Percentiles rank a stretch among this genome's conserved stretches.
Conservation (phyloP, 2,329 filamentous ascomycete species). For the Botrytis fabae region DNA sequence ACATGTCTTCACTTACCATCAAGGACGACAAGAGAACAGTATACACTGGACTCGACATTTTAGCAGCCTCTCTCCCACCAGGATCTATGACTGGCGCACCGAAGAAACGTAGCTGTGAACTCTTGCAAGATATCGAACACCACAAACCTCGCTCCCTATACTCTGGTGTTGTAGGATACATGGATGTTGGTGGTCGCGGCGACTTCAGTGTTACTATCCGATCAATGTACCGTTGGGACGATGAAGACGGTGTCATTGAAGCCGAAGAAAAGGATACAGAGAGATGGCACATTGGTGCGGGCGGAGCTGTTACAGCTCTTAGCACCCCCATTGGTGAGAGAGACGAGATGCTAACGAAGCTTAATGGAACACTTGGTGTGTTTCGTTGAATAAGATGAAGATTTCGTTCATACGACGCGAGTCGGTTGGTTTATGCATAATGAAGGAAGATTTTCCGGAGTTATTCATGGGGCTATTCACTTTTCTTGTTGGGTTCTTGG, state of each 20-base stretch:
- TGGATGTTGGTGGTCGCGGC: conserved; percentile 80
- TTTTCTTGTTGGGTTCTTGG: background rate
- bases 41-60: conserved; percentile 70
- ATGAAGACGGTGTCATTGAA: conserved; percentile 47
- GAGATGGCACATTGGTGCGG: conserved; percentile 82
- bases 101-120: conserved; percentile 87
- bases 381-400: conserved; percentile 28
- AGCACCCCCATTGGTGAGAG: conserved; percentile 79
- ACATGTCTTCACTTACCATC: conserved; percentile 13
- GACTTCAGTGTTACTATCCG: conserved; percentile 93
- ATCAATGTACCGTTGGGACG: conserved; percentile 73
- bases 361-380: conserved; percentile 37
- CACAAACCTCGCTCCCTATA: conserved; percentile 69
- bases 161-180: conserved; percentile 85
- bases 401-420: conserved; percentile 18
- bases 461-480: conserved; percentile 1
- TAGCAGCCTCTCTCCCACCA: conserved; percentile 77
- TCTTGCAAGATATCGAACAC: conserved; percentile 68
- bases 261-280: conserved; percentile 47
- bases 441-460: background rate
- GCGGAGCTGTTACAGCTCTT: conserved; percentile 83
- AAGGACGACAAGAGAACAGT: conserved; percentile 28
- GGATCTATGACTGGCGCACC: conserved; percentile 97
- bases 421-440: conserved; percentile 18
- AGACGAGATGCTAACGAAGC: conserved; percentile 85